Evolutionary conservation across 2,329 filamentous ascomycete genomes (phyloP).

Genomic region (Diaporthe sp.): DNA sequence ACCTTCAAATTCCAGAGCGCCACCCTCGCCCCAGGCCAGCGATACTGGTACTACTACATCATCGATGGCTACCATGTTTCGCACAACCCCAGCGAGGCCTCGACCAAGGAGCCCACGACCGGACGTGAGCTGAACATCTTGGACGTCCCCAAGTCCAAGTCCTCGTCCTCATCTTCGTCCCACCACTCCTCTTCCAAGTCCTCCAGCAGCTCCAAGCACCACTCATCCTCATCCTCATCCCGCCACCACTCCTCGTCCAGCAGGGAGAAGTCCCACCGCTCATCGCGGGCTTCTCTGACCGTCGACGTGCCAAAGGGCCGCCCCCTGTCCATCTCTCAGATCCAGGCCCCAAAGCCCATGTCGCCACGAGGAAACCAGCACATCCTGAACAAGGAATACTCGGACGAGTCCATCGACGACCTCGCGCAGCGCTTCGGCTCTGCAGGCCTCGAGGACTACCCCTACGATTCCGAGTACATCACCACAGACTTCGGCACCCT

Average conservation of each 20-base stretch:
- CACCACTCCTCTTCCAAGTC: conserved; percentile 62
- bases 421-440: conserved; percentile 81
- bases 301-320: conserved; percentile 88
- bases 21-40: conserved; percentile 87
- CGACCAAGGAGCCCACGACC: conserved; percentile 94
- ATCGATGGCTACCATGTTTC: conserved; percentile 99
- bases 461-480: conserved; percentile 65
- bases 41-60: conserved; percentile 99
- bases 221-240: conserved; percentile 57
- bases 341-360: conserved; percentile 90
- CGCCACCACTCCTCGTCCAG: conserved; percentile 54
- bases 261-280: conserved; percentile 54
- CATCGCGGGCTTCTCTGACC: conserved; percentile 64
- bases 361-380: conserved; percentile 89
- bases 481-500: conserved; percentile 65
- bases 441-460: conserved; percentile 70
- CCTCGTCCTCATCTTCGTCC: conserved; percentile 58
- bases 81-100: conserved; percentile 92
- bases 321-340: conserved; percentile 88
- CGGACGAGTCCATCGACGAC: conserved; percentile 80
- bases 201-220: conserved; percentile 50
- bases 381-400: conserved; percentile 87
- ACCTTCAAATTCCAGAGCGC: conserved; percentile 95
- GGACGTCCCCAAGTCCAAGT: conserved; percentile 80
- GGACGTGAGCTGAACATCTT: conserved; percentile 98